Evolutionary conservation across 805 yeast species (phyloP).

Genomic region (Ogataea corticis): DNA sequence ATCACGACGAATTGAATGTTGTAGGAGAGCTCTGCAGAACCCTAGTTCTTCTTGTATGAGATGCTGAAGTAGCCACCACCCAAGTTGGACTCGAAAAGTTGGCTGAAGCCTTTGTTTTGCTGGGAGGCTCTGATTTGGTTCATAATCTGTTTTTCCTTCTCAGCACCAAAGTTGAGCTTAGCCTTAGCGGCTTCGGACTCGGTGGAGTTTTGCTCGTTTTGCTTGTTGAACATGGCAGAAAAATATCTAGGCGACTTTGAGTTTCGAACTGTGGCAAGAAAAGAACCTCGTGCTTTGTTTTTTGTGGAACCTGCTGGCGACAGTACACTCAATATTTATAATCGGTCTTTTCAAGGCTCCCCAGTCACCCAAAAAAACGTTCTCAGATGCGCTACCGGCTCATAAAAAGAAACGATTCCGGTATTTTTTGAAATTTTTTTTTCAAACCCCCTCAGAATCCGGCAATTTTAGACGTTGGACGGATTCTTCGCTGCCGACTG

Average conservation of each 20-base stretch:
- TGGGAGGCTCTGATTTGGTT: slow-evolving; percentile 36
- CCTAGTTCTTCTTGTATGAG: slow-evolving; percentile 28
- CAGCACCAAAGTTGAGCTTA: slow-evolving; percentile 39
- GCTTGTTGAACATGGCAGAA: slow-evolving; percentile 32
- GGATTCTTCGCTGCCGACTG: background rate
- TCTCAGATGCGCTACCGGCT: background rate
- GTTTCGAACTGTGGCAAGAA: background rate
- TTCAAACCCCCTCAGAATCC: background rate
- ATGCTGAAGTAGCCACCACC: slow-evolving; percentile 36
- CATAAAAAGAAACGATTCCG: slow-evolving; percentile 7
- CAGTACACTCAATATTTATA: background rate
- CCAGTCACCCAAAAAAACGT: slow-evolving; percentile 1
- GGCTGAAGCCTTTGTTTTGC: slow-evolving; percentile 27
- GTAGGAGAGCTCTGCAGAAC: background rate
- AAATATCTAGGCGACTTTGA: no score
- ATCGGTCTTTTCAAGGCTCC: background rate
- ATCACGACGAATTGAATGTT: slow-evolving; percentile 1
- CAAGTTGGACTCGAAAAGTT: slow-evolving; percentile 29
- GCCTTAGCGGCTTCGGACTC: slow-evolving; percentile 35
- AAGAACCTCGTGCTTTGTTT: background rate
- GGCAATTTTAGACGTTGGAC: background rate
- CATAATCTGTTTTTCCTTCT: slow-evolving; percentile 41
- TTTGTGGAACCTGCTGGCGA: background rate
- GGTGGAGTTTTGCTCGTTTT: slow-evolving; percentile 33
- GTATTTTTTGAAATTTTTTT: background rate